phyloP scores from a whole-genome alignment of 176 grass and related monocot genomes.

The Paspalum notatum region DNA sequence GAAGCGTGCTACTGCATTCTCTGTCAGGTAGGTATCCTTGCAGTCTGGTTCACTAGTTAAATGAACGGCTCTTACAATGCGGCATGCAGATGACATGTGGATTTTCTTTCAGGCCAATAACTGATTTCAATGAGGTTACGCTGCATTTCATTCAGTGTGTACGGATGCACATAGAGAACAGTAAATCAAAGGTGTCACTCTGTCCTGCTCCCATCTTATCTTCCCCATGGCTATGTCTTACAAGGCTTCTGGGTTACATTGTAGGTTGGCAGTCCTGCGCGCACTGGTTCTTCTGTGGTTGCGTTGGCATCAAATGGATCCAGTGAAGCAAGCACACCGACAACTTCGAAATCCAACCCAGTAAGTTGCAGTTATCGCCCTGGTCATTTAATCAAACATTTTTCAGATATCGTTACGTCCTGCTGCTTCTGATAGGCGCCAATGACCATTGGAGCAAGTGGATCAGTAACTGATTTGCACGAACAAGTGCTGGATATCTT shows the following conservation, averaged over 20 bases:
- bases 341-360: constrained; percentile 49
- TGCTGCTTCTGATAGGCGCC: constrained; percentile 34
- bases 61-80: not conserved
- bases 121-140: constrained; percentile 74
- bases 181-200: constrained; percentile 65
- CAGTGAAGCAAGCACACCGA: constrained; percentile 46
- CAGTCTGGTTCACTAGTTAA: not conserved
- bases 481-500: constrained; percentile 71
- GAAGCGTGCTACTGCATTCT: constrained; percentile 80
- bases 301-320: constrained; percentile 38
- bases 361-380: constrained; percentile 50
- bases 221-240: not conserved
- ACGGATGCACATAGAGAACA: constrained; percentile 76
- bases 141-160: constrained; percentile 93
- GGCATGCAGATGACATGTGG: not conserved
- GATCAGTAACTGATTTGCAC: constrained; percentile 60
- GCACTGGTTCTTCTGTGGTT: constrained; percentile 42
- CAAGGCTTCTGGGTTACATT: constrained; percentile 14
- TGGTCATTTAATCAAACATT: constrained; percentile 11
- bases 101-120: constrained; percentile 64
- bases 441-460: constrained; percentile 26
- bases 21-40: constrained; percentile 66
- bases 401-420: not conserved
- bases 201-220: not conserved
- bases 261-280: constrained; percentile 54